These are phyloP conservation scores for Kwoniella europaea DNA, from an alignment of 768 basidiomycete genomes.

Conservation along the genomic window DNA sequence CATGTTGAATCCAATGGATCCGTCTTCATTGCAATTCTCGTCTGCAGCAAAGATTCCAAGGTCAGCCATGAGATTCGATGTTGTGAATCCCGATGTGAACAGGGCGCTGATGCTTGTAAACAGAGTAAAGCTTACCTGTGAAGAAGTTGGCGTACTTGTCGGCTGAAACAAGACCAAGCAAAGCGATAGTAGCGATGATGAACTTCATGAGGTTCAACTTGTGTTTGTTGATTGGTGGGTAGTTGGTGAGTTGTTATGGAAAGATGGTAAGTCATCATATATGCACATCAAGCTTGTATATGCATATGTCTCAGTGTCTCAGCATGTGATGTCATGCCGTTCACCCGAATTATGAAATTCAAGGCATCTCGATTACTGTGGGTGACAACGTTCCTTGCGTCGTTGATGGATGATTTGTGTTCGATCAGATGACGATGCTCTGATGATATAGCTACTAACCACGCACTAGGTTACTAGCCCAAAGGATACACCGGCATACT, in stretches of 20 bases:
- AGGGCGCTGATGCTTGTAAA: too few relatives aligned
- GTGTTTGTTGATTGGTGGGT: not conserved
- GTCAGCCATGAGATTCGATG: too few relatives aligned
- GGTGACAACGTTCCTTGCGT: not conserved
- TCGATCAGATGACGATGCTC: too few relatives aligned
- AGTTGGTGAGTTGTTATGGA: too few relatives aligned
- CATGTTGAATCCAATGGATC: conserved; percentile 18
- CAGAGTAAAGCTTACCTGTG: conserved; percentile 11
- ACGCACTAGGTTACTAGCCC: not conserved
- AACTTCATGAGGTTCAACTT: conserved; percentile 18
- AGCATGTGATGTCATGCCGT: not conserved
- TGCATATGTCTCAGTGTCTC: not conserved
- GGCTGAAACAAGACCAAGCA: conserved; percentile 16
- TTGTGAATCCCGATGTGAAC: too few relatives aligned
- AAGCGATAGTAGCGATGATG: conserved; percentile 8
- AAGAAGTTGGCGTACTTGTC: conserved; percentile 34
- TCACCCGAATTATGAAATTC: not conserved
- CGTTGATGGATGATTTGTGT: too few relatives aligned
- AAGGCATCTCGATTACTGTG: not conserved
- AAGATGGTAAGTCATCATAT: too few relatives aligned
- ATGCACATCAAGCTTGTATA: not conserved
- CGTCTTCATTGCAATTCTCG: conserved; percentile 22
- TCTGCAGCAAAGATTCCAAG: not conserved
- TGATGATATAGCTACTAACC: too few relatives aligned
- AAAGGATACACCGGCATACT: not conserved